A percentile compares a stretch with the other conserved stretches of the same genome.
Conservation (phyloP, 768 basidiomycete species). For the Lentinula guzmanii region DNA sequence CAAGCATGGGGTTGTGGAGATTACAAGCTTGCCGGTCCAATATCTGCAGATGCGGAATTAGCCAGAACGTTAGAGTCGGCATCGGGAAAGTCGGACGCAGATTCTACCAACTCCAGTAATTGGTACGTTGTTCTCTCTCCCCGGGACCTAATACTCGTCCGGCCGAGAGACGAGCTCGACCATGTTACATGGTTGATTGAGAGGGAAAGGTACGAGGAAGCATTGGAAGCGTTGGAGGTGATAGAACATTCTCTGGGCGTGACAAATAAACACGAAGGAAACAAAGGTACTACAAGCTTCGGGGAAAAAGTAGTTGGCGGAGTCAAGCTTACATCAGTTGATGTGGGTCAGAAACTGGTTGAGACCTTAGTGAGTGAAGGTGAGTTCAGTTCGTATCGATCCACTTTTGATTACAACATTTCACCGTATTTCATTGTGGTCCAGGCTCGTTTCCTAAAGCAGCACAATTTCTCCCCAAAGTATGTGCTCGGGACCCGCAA, state of each 20-base stretch:
- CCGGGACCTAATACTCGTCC: conserved; percentile 80
- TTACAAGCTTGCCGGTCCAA: conserved; percentile 64
- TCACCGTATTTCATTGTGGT: background rate
- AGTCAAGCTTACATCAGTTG: conserved; percentile 44
- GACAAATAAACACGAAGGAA: conserved; percentile 6
- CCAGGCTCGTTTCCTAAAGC: conserved; percentile 65
- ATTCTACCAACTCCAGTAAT: conserved; percentile 24
- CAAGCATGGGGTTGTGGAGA: conserved; percentile 90
- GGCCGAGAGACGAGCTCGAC: conserved; percentile 81
- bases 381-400: conserved; percentile 21
- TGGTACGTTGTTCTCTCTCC: conserved; percentile 86
- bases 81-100: background rate
- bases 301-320: conserved; percentile 26
- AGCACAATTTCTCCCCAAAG: conserved; percentile 76
- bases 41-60: conserved; percentile 20
- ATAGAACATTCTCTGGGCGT: conserved; percentile 37
- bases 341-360: conserved; percentile 84
- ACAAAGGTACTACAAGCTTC: background rate
- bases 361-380: conserved; percentile 81
- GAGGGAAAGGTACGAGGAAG: conserved; percentile 80
- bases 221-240: conserved; percentile 72
- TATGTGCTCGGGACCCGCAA: conserved; percentile 71
- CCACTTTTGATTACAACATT: background rate
- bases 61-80: background rate
- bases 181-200: conserved; percentile 93